phyloP scores from a whole-genome alignment of 2,329 filamentous ascomycete species.

The Sporothrix sp. region DNA sequence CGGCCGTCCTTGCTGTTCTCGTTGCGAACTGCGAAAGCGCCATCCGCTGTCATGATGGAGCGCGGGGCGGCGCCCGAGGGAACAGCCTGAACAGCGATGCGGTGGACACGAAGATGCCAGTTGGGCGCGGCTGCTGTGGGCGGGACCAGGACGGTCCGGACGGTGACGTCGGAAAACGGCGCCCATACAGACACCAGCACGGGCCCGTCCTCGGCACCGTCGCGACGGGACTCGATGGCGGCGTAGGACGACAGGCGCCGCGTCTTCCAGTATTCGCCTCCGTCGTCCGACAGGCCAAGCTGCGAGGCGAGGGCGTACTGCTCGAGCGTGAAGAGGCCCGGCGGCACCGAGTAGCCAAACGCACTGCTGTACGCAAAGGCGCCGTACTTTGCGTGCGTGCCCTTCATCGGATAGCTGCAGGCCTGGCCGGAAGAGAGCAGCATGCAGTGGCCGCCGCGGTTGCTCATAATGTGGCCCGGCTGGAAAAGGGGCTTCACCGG shows the following conservation, averaged over 20 bases:
- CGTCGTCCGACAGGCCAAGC: slow-evolving; percentile 66
- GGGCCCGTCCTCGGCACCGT: slow-evolving; percentile 26
- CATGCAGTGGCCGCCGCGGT: slow-evolving; percentile 65
- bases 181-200: slow-evolving; percentile 61
- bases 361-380: slow-evolving; percentile 68
- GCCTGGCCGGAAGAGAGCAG: slow-evolving; percentile 66
- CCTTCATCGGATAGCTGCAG: slow-evolving; percentile 75
- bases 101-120: slow-evolving; percentile 61
- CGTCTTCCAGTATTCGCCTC: slow-evolving; percentile 69
- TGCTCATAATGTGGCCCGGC: slow-evolving; percentile 63
- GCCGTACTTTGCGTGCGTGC: slow-evolving; percentile 73
- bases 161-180: slow-evolving; percentile 58
- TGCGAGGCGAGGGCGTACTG: slow-evolving; percentile 69
- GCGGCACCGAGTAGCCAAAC: slow-evolving; percentile 69
- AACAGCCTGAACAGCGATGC: slow-evolving; percentile 37
- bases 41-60: slow-evolving; percentile 61
- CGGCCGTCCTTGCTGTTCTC: slow-evolving; percentile 30
- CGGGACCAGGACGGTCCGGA: slow-evolving; percentile 57
- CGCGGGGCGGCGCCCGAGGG: slow-evolving; percentile 25
- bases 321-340: slow-evolving; percentile 64
- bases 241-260: slow-evolving; percentile 58
- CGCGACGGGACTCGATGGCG: slow-evolving; percentile 46
- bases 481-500: slow-evolving; percentile 52
- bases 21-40: slow-evolving; percentile 60
- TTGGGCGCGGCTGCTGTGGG: slow-evolving; percentile 48